Evolutionary conservation across 257 asterid species (phyloP), one percentile per base, ranked within the genome.

Genomic region (Penstemon eatonii): DNA sequence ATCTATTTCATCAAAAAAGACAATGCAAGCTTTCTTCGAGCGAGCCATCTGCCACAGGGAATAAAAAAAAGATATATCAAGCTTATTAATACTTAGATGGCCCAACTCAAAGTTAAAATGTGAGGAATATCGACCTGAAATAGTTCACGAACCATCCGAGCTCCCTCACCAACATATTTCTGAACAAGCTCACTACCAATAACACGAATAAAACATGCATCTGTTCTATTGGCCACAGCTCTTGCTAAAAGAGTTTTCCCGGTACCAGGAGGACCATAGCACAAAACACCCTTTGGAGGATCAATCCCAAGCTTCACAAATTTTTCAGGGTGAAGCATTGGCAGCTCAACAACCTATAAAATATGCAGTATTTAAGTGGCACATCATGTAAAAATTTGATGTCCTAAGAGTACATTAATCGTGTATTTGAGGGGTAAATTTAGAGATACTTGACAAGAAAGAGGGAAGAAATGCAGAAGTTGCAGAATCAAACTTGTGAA

Each of bases 181-280:
- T 93, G 97, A 49, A 93, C 99, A 79, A 93, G 99, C 78, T 93
- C 99, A 54, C 96, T 89, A 58, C 99, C 99, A 75, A 93, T 93
- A 45, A 93, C 99, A 53, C 99, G 96, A 65, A 94, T 91, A 63
- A 94, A 94, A 43, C 97, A 94, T 9, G 99, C 99, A 83, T 94
- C 99, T 3, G 97, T 93, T 71, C 99, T 80, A 79, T 93, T 93
- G 46, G 99, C 99, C 67, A 93, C 99, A 4, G 99, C 97, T 80
- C 99, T 84, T 7, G 99, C 99, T 47, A 94, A 71, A 60, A 94
- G 85, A 11, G 99, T 94, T 82, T 94, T 94, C 40, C 99, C 99
- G 37, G 99, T 94, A 61, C 99, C 99, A 12, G 99, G 99, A 57
- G 96, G 99, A 59, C 99, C 99, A 66, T 94, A 94, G 75, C 97